Percentiles rank a stretch among this genome's conserved stretches.
Evolutionary conservation across 2,329 filamentous ascomycete species (phyloP).

Genomic region (Dactylonectria estremocensis): DNA sequence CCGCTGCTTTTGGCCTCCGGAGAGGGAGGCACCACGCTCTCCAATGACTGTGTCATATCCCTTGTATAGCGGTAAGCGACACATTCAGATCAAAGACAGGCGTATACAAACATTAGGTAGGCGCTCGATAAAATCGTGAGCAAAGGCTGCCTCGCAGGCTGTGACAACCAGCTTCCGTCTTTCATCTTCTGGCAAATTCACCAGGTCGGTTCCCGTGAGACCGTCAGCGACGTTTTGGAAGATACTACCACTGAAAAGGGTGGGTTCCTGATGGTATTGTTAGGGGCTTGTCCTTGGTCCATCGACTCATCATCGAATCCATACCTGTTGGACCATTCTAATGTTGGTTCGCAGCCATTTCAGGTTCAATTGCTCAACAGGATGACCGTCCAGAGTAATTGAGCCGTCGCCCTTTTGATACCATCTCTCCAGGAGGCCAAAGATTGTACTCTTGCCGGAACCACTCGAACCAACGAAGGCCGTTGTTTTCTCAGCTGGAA

Average conservation of each 20-base stretch:
- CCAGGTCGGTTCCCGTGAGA: constrained; percentile 56
- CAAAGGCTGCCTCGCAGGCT: constrained; percentile 66
- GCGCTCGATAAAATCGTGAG: constrained; percentile 67
- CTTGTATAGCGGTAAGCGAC: constrained; percentile 32
- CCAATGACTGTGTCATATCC: constrained; percentile 76
- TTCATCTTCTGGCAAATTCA: constrained; percentile 57
- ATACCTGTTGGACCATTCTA: constrained; percentile 64
- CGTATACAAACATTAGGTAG: constrained; percentile 55
- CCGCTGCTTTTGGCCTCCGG: constrained; percentile 77
- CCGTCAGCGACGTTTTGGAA: constrained; percentile 68
- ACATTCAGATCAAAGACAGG: constrained; percentile 33
- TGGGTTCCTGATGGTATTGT: constrained; percentile 61
- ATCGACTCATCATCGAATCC: constrained; percentile 3
- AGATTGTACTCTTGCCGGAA: constrained; percentile 71
- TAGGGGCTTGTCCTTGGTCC: too few species aligned
- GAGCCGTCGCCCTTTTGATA: constrained; percentile 65
- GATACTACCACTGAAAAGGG: constrained; percentile 67
- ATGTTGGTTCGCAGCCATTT: constrained; percentile 69
- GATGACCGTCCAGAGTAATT: constrained; percentile 61
- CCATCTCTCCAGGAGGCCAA: constrained; percentile 72
- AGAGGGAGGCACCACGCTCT: constrained; percentile 75
- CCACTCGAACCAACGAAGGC: constrained; percentile 73
- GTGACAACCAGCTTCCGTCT: constrained; percentile 61
- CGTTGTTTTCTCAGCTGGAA: constrained; percentile 64
- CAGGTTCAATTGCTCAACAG: constrained; percentile 61